These are phyloP conservation scores for Calocybe gambosa DNA, from an alignment of 1,284 basidiomycete species.

Conservation along the genomic window DNA sequence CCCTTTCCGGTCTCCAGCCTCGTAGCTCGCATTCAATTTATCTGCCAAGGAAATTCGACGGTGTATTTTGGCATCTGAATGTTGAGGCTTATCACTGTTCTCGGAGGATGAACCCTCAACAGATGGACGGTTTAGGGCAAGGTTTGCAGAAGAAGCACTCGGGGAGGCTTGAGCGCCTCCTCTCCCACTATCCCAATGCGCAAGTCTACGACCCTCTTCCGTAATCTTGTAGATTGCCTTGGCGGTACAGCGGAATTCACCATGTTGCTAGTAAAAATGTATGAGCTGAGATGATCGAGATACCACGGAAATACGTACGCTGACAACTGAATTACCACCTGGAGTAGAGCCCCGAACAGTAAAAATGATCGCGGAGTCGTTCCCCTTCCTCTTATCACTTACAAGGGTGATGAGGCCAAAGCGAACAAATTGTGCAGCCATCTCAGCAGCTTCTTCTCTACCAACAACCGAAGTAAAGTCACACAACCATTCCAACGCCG, in stretches of 20 bases:
- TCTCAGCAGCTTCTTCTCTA: constrained; percentile 94
- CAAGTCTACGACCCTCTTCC: constrained; percentile 80
- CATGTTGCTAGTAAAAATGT: constrained; percentile 57
- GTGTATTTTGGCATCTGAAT: constrained; percentile 42
- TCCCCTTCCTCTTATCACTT: constrained; percentile 82
- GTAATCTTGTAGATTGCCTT: constrained; percentile 94
- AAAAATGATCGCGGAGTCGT: constrained; percentile 85
- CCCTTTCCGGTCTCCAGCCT: constrained; percentile 46
- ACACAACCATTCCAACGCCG: constrained; percentile 93
- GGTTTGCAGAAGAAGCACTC: constrained; percentile 57
- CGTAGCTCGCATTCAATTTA: constrained; percentile 58
- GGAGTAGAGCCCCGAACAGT: constrained; percentile 80
- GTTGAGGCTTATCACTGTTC: background rate
- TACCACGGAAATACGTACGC: constrained; percentile 40
- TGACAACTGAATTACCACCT: constrained; percentile 65
- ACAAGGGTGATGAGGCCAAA: constrained; percentile 88
- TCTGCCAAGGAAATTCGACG: constrained; percentile 76
- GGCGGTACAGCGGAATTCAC: constrained; percentile 92
- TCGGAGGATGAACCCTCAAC: constrained; percentile 33
- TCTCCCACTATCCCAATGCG: constrained; percentile 68
- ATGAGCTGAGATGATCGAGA: constrained; percentile 5
- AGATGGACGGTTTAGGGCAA: constrained; percentile 44
- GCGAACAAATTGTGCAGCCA: constrained; percentile 95
- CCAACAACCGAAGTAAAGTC: constrained; percentile 97
- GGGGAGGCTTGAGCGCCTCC: constrained; percentile 46